Conservation (phyloP, 1,139 yeast genomes). For the Diutina rugosa region DNA sequence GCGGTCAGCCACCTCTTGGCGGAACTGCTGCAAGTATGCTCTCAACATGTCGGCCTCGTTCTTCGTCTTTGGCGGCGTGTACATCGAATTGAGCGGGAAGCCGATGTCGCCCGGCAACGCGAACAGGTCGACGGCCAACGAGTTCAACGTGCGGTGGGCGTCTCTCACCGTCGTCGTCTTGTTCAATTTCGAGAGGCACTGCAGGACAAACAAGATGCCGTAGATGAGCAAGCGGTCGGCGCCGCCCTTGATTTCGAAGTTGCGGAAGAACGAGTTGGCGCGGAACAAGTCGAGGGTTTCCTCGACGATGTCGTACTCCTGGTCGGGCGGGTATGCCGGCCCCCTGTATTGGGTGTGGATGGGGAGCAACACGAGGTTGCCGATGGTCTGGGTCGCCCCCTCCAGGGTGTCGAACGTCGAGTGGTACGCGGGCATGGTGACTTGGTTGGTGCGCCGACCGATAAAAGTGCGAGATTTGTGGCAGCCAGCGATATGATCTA, state of each 20-base stretch:
- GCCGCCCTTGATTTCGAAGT: slow-evolving; percentile 93
- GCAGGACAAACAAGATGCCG: slow-evolving; percentile 85
- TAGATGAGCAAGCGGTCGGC: slow-evolving; percentile 91
- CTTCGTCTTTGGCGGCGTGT: slow-evolving; percentile 63
- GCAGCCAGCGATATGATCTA: too few relatives aligned
- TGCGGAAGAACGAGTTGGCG: slow-evolving; percentile 91
- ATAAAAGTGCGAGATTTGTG: too few relatives aligned
- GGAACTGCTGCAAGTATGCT: slow-evolving; percentile 74
- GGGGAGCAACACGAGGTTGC: slow-evolving; percentile 75
- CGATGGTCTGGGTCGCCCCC: slow-evolving; percentile 27
- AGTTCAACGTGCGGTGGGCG: slow-evolving; percentile 63
- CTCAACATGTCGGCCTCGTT: slow-evolving; percentile 70
- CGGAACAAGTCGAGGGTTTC: slow-evolving; percentile 85
- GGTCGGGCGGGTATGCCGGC: slow-evolving; percentile 74
- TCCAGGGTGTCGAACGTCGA: slow-evolving; percentile 77
- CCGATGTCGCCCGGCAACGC: slow-evolving; percentile 92
- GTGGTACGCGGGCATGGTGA: slow-evolving; percentile 62
- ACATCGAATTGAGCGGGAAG: slow-evolving; percentile 80
- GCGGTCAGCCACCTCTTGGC: slow-evolving; percentile 85
- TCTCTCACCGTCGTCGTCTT: slow-evolving; percentile 37
- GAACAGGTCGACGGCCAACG: slow-evolving; percentile 78
- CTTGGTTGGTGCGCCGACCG: too few relatives aligned
- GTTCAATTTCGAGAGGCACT: slow-evolving; percentile 58
- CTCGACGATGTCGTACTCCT: slow-evolving; percentile 84
- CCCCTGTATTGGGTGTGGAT: slow-evolving; percentile 78